phyloP scores from a whole-genome alignment of 192 early-diverging fungal genomes.

The Coemansia sp. region DNA sequence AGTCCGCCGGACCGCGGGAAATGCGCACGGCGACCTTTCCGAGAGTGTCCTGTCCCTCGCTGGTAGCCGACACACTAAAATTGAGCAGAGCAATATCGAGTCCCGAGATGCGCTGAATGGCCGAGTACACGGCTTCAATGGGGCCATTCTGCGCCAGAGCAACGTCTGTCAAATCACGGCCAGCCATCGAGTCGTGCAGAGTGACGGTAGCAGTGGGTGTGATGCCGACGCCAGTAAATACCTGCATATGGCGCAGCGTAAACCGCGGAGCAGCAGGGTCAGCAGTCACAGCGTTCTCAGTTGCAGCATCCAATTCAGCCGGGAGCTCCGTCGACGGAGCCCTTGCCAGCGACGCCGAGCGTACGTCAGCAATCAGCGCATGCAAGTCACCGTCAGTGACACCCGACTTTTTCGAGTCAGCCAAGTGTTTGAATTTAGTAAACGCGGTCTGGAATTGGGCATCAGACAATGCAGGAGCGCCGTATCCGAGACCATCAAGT shows the following conservation, averaged over 20 bases:
- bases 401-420: slow-evolving; percentile 83
- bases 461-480: slow-evolving; percentile 56
- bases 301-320: background rate
- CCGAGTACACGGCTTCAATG: slow-evolving; percentile 84
- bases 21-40: slow-evolving; percentile 83
- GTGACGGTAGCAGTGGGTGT: slow-evolving; percentile 81
- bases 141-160: slow-evolving; percentile 80
- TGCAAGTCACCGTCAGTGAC: slow-evolving; percentile 88
- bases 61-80: slow-evolving; percentile 86
- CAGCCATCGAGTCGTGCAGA: slow-evolving; percentile 59
- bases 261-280: slow-evolving; percentile 44
- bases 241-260: slow-evolving; percentile 71
- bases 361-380: slow-evolving; percentile 79
- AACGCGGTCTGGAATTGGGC: slow-evolving; percentile 80
- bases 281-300: background rate
- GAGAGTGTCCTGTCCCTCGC: slow-evolving; percentile 82
- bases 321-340: slow-evolving; percentile 1
- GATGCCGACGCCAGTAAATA: slow-evolving; percentile 72
- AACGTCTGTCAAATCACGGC: slow-evolving; percentile 62
- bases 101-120: slow-evolving; percentile 83
- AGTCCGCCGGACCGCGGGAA: slow-evolving; percentile 61
- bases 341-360: slow-evolving; percentile 37
- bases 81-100: slow-evolving; percentile 72
- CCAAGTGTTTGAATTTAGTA: slow-evolving; percentile 85
- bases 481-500: slow-evolving; percentile 74